Conservation (phyloP, 2,329 filamentous ascomycete species). For the Kalmusia sp. region DNA sequence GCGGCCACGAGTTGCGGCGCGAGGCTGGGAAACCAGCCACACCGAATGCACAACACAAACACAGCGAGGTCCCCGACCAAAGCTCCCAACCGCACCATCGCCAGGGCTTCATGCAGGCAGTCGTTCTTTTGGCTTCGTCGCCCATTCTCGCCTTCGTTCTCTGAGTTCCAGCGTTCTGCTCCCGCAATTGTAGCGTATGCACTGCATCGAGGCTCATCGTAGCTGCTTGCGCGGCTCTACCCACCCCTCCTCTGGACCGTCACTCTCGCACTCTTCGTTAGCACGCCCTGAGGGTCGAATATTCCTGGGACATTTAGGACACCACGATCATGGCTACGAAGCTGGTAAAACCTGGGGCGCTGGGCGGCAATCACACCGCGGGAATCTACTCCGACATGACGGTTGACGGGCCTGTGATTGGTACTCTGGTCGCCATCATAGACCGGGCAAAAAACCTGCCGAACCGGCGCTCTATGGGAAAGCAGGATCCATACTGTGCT, state of each 20-base stretch:
- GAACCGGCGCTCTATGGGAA: conserved; percentile 96
- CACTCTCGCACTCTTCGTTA: neutral
- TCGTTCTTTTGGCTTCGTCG: conserved; percentile 27
- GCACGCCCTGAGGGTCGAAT: neutral
- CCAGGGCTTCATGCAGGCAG: conserved; percentile 5
- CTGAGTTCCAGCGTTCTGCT: neutral
- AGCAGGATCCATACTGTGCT: conserved; percentile 97
- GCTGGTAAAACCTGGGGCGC: conserved; percentile 31
- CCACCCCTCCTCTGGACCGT: neutral
- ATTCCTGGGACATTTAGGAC: neutral
- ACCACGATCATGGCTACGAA: conserved; percentile 45
- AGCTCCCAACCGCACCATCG: neutral
- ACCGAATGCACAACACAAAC: conserved; percentile 6
- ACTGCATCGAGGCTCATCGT: conserved; percentile 13
- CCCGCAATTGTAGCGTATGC: conserved; percentile 32
- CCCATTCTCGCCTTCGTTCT: neutral
- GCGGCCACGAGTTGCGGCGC: neutral
- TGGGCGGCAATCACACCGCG: conserved; percentile 76
- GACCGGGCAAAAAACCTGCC: conserved; percentile 97
- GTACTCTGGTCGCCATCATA: conserved; percentile 88
- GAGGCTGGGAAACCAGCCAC: conserved; percentile 2
- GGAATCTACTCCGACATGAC: conserved; percentile 96
- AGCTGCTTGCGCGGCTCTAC: conserved; percentile 4
- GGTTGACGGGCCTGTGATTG: conserved; percentile 90
- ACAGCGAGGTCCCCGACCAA: conserved; percentile 1